Conservation (phyloP, 1,284 basidiomycete genomes). For the Sporisorium iseilematis-ciliati region DNA sequence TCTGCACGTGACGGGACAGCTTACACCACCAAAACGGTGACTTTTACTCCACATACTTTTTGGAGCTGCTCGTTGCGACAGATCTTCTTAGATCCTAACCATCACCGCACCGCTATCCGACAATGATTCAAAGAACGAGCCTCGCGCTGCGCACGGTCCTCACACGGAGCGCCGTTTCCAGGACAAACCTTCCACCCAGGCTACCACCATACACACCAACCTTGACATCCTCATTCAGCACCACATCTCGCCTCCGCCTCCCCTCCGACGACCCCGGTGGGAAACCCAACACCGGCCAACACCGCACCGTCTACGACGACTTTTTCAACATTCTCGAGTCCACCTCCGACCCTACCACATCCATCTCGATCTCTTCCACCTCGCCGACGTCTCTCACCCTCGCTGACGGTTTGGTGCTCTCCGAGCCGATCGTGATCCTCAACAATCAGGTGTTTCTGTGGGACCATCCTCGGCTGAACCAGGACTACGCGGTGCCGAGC, state of each 20-base stretch:
- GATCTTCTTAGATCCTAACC: not conserved
- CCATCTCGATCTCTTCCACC: slow-evolving; percentile 43
- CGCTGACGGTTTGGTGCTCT: slow-evolving; percentile 78
- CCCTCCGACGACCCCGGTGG: slow-evolving; percentile 60
- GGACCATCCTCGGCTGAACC: slow-evolving; percentile 78
- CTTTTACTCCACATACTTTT: slow-evolving; percentile 6
- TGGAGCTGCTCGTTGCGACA: no score
- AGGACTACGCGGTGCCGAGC: slow-evolving; percentile 59
- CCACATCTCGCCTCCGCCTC: not conserved
- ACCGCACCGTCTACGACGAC: slow-evolving; percentile 63
- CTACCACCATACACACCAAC: not conserved
- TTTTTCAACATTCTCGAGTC: slow-evolving; percentile 60
- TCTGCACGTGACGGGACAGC: slow-evolving; percentile 4
- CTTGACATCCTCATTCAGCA: not conserved
- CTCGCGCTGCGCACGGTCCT: not conserved
- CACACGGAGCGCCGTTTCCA: not conserved
- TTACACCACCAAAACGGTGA: not conserved
- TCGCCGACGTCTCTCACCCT: slow-evolving; percentile 50
- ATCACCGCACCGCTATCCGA: not conserved
- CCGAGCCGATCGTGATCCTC: slow-evolving; percentile 83
- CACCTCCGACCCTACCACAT: not conserved
- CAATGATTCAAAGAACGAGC: not conserved
- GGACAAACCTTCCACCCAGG: no score
- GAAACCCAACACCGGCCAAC: slow-evolving; percentile 58
- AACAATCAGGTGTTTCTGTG: slow-evolving; percentile 86